Percentiles rank a stretch among this genome's conserved stretches.
phyloP scores from a whole-genome alignment of 257 asterid species.

The Linderniella brevidens region DNA sequence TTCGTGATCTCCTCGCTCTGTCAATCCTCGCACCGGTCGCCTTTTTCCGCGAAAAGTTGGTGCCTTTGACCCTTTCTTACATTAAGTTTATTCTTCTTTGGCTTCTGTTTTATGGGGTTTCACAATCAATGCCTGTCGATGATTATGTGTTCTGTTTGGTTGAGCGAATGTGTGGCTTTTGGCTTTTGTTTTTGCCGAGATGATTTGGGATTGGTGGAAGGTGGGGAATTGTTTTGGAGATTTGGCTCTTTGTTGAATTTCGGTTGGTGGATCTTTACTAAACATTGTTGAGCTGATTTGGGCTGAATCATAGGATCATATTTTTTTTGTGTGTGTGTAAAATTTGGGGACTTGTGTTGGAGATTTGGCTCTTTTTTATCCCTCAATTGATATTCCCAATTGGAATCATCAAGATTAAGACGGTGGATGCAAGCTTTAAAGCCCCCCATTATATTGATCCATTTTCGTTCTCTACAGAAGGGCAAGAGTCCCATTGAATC shows the following conservation, averaged over 20 bases:
- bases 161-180: constrained; percentile 46
- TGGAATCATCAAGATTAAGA: too few species aligned
- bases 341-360: too few species aligned
- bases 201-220: neutral
- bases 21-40: constrained; percentile 86
- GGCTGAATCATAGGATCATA: too few species aligned
- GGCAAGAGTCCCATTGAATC: constrained; percentile 37
- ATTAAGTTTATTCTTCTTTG: neutral
- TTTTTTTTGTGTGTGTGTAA: too few species aligned
- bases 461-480: constrained; percentile 29
- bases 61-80: neutral
- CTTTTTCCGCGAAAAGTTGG: constrained; percentile 4
- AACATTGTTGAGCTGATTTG: too few species aligned
- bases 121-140: neutral
- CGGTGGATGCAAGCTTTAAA: too few species aligned
- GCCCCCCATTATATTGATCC: neutral
- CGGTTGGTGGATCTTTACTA: too few species aligned
- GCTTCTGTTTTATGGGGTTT: constrained; percentile 4
- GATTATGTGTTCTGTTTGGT: neutral
- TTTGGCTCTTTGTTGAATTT: too few species aligned
- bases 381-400: too few species aligned
- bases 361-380: too few species aligned
- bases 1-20: constrained; percentile 62
- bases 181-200: neutral
- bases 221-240: neutral